Evolutionary conservation across 257 asterid genomes (phyloP).

Genomic region (Marsdenia floribunda): DNA sequence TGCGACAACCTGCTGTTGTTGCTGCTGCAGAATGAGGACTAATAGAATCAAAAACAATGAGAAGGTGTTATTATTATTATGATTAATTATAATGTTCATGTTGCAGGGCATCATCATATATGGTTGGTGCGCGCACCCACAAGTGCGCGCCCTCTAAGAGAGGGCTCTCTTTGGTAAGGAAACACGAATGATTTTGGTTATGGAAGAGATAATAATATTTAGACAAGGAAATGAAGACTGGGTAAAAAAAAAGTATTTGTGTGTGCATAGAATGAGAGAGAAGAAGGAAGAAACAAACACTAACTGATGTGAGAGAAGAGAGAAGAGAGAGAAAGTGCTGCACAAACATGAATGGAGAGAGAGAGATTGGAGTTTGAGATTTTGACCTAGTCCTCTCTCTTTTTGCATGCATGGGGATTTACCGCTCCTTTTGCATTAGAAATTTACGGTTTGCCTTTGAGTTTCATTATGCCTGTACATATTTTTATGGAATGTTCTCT

Average conservation of each 20-base stretch:
- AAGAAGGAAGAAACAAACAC: background rate
- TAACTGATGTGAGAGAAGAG: background rate
- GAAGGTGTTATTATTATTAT: background rate
- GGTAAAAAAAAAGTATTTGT: conserved; percentile 11
- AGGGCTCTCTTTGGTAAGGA: conserved; percentile 20
- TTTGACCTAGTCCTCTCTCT: conserved; percentile 11
- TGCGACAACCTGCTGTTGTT: no score
- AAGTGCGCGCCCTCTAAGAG: conserved; percentile 39
- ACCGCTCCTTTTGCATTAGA: conserved; percentile 7
- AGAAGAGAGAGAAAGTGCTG: conserved; percentile 15
- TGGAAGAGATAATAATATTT: conserved; percentile 17
- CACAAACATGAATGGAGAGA: conserved; percentile 8
- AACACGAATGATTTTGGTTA: conserved; percentile 14
- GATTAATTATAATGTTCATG: background rate
- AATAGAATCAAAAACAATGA: background rate
- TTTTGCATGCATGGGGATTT: conserved; percentile 9
- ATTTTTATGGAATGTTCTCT: no score
- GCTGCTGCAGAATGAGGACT: conserved; percentile 2
- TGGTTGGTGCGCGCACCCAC: conserved; percentile 44
- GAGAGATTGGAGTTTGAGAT: conserved; percentile 2
- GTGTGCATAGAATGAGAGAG: conserved; percentile 17
- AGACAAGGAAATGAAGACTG: conserved; percentile 23
- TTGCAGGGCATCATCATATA: conserved; percentile 25
- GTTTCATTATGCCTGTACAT: no score
- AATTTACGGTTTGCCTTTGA: conserved; percentile 23